phyloP scores from a whole-genome alignment of 192 early-diverging fungal genomes.

The Bifiguratus adelaidae region DNA sequence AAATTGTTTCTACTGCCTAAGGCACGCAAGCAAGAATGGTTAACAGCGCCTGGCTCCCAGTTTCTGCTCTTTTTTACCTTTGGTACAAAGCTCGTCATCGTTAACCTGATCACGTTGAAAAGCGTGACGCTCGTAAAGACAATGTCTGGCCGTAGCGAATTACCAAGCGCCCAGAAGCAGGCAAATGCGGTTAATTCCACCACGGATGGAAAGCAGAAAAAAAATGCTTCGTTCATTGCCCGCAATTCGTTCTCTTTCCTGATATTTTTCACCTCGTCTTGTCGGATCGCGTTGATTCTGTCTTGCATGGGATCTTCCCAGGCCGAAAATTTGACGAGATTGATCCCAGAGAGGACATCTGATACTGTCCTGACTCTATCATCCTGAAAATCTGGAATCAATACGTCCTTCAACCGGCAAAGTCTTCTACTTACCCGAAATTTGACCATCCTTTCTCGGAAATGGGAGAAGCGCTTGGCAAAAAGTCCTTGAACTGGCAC shows the following conservation, averaged over 20 bases:
- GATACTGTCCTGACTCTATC: slow-evolving; percentile 25
- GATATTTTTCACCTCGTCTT: slow-evolving; percentile 16
- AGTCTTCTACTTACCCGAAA: slow-evolving; percentile 18
- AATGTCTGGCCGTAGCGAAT: slow-evolving; percentile 14
- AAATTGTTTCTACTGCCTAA: slow-evolving; percentile 21
- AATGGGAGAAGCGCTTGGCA: slow-evolving; percentile 10
- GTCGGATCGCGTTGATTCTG: slow-evolving; percentile 20
- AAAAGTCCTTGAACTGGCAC: slow-evolving; percentile 19
- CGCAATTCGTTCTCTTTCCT: slow-evolving; percentile 24
- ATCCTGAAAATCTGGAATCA: slow-evolving; percentile 17
- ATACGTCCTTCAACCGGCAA: too few relatives aligned
- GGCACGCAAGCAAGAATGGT: too few relatives aligned
- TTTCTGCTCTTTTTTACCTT: too few relatives aligned
- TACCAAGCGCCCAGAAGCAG: slow-evolving; percentile 19
- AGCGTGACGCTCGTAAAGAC: slow-evolving; percentile 22
- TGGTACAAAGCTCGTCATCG: slow-evolving; percentile 28
- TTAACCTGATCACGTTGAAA: slow-evolving; percentile 26
- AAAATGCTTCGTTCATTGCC: slow-evolving; percentile 23
- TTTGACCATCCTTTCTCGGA: too few relatives aligned
- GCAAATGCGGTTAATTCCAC: slow-evolving; percentile 18
- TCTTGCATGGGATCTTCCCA: slow-evolving; percentile 29
- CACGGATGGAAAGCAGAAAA: slow-evolving; percentile 25
- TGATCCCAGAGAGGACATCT: slow-evolving; percentile 23
- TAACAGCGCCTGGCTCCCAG: too few relatives aligned
- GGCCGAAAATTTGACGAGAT: slow-evolving; percentile 26